Conservation (phyloP, 345 rosid genomes). For the Litchi chinensis region DNA sequence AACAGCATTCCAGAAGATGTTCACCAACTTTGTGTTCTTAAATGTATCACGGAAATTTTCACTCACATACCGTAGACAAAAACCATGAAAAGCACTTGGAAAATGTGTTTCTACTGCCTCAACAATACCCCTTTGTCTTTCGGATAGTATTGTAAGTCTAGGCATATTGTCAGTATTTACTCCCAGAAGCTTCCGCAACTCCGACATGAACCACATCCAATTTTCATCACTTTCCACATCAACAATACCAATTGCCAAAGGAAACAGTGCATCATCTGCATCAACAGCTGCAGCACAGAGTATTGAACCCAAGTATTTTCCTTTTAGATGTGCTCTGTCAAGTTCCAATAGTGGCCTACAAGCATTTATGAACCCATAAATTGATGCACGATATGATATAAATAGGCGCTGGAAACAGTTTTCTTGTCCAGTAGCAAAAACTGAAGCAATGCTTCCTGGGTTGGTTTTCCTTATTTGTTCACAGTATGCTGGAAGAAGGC, state of each 20-base stretch:
- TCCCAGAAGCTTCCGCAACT: constrained; percentile 92
- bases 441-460: constrained; percentile 92
- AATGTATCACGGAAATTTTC: constrained; percentile 94
- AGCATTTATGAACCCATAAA: constrained; percentile 87
- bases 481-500: constrained; percentile 87
- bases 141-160: constrained; percentile 93
- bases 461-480: constrained; percentile 81
- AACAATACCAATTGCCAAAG: constrained; percentile 86
- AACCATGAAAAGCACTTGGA: constrained; percentile 91
- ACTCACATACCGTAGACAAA: constrained; percentile 86
- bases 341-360: constrained; percentile 96
- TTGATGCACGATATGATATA: constrained; percentile 82
- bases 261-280: constrained; percentile 85
- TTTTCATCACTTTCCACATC: constrained; percentile 85
- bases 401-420: constrained; percentile 96
- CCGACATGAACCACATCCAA: constrained; percentile 99
- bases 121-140: constrained; percentile 78
- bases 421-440: constrained; percentile 77
- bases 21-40: constrained; percentile 86
- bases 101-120: constrained; percentile 98
- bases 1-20: constrained; percentile 96
- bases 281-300: constrained; percentile 96
- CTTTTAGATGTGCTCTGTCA: constrained; percentile 89
- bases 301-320: constrained; percentile 84
- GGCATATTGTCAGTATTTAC: constrained; percentile 95